These are phyloP conservation scores for Pseudophaeomoniella oleicola DNA, from an alignment of 2,329 filamentous ascomycete species.

Conservation along the genomic window DNA sequence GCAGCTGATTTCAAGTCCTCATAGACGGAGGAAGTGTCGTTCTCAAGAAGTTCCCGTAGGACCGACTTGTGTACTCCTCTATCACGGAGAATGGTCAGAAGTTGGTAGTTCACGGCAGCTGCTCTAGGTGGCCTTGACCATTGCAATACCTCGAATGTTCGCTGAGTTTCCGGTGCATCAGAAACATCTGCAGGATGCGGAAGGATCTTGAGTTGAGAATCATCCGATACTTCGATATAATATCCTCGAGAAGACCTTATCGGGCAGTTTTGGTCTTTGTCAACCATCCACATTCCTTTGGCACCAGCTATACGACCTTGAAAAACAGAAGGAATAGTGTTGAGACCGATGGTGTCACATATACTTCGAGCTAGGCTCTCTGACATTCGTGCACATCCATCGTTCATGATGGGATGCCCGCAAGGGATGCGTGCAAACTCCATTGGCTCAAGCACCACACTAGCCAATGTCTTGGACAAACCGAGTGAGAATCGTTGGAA, in stretches of 20 bases:
- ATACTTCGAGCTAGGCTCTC: constrained; percentile 32
- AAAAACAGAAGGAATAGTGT: constrained; percentile 33
- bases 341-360: constrained; percentile 26
- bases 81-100: constrained; percentile 40
- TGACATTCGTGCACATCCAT: constrained; percentile 42
- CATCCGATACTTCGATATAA: constrained; percentile 41
- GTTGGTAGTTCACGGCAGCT: constrained; percentile 36
- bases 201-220: constrained; percentile 42
- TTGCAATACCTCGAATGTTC: constrained; percentile 43
- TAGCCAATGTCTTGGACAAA: constrained; percentile 28
- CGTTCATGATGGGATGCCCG: constrained; percentile 26
- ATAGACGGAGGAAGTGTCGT: constrained; percentile 20
- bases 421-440: constrained; percentile 23
- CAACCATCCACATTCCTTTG: constrained; percentile 48
- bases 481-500: constrained; percentile 29
- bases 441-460: constrained; percentile 18
- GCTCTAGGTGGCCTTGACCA: constrained; percentile 28
- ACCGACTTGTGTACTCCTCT: constrained; percentile 28
- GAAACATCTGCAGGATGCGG: constrained; percentile 21
- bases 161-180: constrained; percentile 24
- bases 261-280: constrained; percentile 19
- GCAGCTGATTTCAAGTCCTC: constrained; percentile 14
- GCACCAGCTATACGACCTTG: constrained; percentile 45
- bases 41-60: constrained; percentile 27
- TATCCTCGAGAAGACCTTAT: constrained; percentile 17